These are phyloP conservation scores for Sinapis alba DNA, from an alignment of 441 rosid species.

Conservation along the genomic window DNA sequence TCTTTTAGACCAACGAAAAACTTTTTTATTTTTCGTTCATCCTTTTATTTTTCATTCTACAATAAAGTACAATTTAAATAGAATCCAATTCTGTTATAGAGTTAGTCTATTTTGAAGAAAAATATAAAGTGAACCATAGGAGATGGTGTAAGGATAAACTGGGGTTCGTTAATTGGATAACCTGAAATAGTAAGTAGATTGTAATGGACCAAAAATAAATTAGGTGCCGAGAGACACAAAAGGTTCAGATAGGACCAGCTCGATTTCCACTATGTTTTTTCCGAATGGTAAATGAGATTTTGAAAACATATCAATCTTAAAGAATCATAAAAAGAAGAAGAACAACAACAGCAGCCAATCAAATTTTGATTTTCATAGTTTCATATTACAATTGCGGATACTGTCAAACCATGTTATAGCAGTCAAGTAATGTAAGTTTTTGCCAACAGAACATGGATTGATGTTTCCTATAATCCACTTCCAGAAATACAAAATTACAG, in stretches of 20 bases:
- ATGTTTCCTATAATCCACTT: conserved; percentile 27
- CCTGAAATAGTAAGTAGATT: conserved; percentile 24
- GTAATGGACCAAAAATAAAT: conserved; percentile 39
- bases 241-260: conserved; percentile 62
- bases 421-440: conserved; percentile 24
- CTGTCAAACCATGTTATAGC: conserved; percentile 25
- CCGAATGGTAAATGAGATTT: conserved; percentile 33
- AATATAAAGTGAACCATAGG: too few relatives aligned
- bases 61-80: too few relatives aligned
- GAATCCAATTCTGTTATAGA: too few relatives aligned
- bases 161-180: conserved; percentile 2
- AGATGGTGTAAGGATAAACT: not conserved
- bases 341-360: conserved; percentile 2
- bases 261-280: conserved; percentile 50
- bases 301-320: conserved; percentile 25
- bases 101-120: too few relatives aligned
- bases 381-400: conserved; percentile 20
- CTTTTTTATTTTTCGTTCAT: too few relatives aligned
- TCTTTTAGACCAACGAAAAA: too few relatives aligned
- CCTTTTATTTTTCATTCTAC: too few relatives aligned
- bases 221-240: conserved; percentile 36
- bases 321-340: conserved; percentile 6
- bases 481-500: not conserved
- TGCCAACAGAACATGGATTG: conserved; percentile 22
- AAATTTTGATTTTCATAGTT: conserved; percentile 12